A percentile compares a stretch with the other conserved stretches of the same genome.
Evolutionary conservation across 1,139 yeast species (phyloP).

Genomic region (Scheffersomyces segobiensis): DNA sequence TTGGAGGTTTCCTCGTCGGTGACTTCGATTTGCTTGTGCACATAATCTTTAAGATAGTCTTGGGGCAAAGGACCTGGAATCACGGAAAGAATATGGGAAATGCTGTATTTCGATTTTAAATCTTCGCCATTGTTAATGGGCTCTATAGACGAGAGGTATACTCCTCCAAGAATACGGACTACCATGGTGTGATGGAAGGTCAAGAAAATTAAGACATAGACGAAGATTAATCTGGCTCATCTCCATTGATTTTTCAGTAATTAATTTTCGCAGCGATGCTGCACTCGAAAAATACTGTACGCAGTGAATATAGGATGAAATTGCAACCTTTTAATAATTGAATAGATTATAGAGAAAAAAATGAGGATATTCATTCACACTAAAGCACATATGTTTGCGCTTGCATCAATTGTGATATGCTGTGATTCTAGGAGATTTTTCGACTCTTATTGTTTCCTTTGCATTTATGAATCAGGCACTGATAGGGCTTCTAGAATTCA

Average conservation of each 20-base stretch:
- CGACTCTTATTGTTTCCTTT: too few relatives aligned
- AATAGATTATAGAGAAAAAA: too few relatives aligned
- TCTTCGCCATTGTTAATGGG: conserved; percentile 50
- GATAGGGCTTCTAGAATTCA: too few relatives aligned
- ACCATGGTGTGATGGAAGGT: conserved; percentile 12
- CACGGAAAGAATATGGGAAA: conserved; percentile 71
- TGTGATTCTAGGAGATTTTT: too few relatives aligned
- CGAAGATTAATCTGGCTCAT: background rate
- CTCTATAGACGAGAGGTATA: conserved; percentile 60
- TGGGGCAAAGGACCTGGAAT: conserved; percentile 64
- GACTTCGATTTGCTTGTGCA: conserved; percentile 62
- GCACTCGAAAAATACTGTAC: background rate
- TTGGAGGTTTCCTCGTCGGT: conserved; percentile 69
- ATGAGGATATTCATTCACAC: too few relatives aligned
- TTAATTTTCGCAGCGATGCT: background rate
- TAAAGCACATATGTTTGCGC: too few relatives aligned
- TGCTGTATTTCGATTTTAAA: conserved; percentile 43
- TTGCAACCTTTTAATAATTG: background rate
- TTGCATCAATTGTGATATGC: too few relatives aligned
- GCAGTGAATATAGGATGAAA: background rate
- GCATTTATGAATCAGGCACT: too few relatives aligned
- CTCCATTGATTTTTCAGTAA: background rate
- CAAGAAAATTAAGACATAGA: background rate
- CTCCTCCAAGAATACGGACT: conserved; percentile 61
- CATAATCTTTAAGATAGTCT: conserved; percentile 47